Conservation (phyloP, 148 eudicot genomes). For the Simmondsia chinensis region DNA sequence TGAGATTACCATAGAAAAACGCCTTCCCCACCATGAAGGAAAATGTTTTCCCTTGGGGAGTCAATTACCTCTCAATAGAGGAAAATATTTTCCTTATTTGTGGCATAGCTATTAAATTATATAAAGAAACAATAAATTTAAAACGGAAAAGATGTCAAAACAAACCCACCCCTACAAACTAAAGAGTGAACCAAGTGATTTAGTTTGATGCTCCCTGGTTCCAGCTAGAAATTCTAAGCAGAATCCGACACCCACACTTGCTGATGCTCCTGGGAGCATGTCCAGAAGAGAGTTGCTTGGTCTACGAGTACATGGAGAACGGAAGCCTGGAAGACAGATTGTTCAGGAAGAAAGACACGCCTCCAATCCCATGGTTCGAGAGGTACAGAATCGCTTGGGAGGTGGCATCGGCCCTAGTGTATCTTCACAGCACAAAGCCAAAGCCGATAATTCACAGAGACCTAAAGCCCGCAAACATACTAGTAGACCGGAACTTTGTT, state of each 20-base stretch:
- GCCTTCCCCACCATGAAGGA: no score
- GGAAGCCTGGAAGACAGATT: conserved; percentile 80
- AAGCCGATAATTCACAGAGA: conserved; percentile 80
- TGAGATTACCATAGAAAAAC: no score
- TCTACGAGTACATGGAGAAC: conserved; percentile 94
- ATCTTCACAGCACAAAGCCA: conserved; percentile 85
- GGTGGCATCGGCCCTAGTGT: conserved; percentile 80
- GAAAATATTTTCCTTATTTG: no score
- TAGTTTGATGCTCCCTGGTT: conserved; percentile 10
- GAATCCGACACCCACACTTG: conserved; percentile 79
- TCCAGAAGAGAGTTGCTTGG: conserved; percentile 63
- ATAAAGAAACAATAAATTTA: no score
- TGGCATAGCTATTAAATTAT: no score
- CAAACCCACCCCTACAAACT: no score
- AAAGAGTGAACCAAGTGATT: no score
- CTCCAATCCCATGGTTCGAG: conserved; percentile 71
- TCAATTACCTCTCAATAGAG: no score
- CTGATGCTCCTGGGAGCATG: conserved; percentile 83
- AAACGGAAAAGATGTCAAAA: no score
- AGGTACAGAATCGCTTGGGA: conserved; percentile 85
- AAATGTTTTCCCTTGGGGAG: no score
- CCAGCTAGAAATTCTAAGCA: conserved; percentile 86
- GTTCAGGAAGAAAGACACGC: conserved; percentile 35
- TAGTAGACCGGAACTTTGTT: conserved; percentile 74
- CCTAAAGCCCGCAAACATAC: conserved; percentile 83